Evolutionary conservation across 176 grass and related monocot genomes (phyloP).

Genomic region (Oryza nivara): DNA sequence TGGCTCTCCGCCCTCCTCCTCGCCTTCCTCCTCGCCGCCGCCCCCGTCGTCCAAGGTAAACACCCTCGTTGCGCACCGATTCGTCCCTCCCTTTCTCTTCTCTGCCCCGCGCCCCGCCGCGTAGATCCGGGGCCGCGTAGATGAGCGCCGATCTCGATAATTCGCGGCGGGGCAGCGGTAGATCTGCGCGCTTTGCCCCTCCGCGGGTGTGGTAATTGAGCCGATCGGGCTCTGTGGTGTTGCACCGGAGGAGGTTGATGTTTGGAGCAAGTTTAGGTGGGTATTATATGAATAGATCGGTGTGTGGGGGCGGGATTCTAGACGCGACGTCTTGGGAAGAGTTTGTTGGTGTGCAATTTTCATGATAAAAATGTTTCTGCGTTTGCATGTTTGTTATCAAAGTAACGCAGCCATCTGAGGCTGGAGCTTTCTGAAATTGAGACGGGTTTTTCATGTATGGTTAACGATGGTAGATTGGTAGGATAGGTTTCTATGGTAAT

Average conservation of each 20-base stretch:
- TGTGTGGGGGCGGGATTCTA: neutral
- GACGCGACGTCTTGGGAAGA: neutral
- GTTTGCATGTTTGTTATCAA: neutral
- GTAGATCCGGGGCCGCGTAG: slow-evolving; percentile 16
- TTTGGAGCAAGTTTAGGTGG: neutral
- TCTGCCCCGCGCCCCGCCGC: neutral
- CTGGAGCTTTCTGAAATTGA: neutral
- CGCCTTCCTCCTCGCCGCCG: slow-evolving; percentile 68
- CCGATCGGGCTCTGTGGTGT: slow-evolving; percentile 8
- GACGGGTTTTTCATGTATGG: neutral
- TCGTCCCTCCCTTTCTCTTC: neutral
- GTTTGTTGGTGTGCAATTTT: neutral
- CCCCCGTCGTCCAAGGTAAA: slow-evolving; percentile 69
- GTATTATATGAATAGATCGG: slow-evolving; percentile 7
- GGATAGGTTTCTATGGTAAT: neutral
- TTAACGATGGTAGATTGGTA: neutral
- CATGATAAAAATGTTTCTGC: neutral
- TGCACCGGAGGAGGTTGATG: neutral
- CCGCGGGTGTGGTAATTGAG: neutral
- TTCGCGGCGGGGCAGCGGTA: slow-evolving; percentile 24
- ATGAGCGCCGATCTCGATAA: neutral
- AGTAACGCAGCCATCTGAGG: neutral
- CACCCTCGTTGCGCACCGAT: neutral
- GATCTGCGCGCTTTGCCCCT: slow-evolving; percentile 33
- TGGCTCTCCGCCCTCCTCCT: slow-evolving; percentile 62